Base-by-base conservation (phyloP, 495 filamentous ascomycete species). In the Melanomma pulvis-pyrius region DNA sequence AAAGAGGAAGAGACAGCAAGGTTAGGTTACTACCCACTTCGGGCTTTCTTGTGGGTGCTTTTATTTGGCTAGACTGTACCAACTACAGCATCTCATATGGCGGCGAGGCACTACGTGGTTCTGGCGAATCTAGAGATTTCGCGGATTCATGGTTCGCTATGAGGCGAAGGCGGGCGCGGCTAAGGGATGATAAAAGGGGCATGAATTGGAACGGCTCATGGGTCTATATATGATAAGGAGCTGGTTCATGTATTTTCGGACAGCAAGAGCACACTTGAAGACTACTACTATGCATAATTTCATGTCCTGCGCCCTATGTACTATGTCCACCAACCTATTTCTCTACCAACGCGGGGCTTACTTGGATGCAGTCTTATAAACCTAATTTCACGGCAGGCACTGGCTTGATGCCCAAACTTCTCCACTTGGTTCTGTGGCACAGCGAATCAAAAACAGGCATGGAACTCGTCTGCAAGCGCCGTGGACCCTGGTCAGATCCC, bases 1-100 rank as follows among this genome's bases (percentile, higher is more conserved):
- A 74, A 97, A 97, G 89, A 87, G 94, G 82, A 92, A 87, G 82
- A 86, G 86, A 72, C 80, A 84, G 71, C 82, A 86, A 66, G 82
- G 78, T 63, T 85, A 82, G 50, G 39, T 32, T 50, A 19, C 48
- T 50, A 24, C 25, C 48, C 39, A n/a, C 39, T 44, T 50, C 48
- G 48, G 22, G 15, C 48, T 50, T 50, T 50, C 48, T 50, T 44
- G 9, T 17, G 9, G 39, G 39, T 44, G 39, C 39, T 44, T 44
- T 44, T 44, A 6, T 44, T 17, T 6, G 39, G 39, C 39, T 44
- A n/a, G 39, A 44, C 39, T 44, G 39, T 44, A 44, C 39, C 39
- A 44, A 44, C 8, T 44, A 6, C 17, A 44, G 39, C 39, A 44
- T 44, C 17, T 44, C 17, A 12, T 44, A 44, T 44, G 39, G 39